These are phyloP conservation scores for Polytolypa hystricis DNA, from an alignment of 2,329 filamentous ascomycete genomes.

Conservation along the genomic window DNA sequence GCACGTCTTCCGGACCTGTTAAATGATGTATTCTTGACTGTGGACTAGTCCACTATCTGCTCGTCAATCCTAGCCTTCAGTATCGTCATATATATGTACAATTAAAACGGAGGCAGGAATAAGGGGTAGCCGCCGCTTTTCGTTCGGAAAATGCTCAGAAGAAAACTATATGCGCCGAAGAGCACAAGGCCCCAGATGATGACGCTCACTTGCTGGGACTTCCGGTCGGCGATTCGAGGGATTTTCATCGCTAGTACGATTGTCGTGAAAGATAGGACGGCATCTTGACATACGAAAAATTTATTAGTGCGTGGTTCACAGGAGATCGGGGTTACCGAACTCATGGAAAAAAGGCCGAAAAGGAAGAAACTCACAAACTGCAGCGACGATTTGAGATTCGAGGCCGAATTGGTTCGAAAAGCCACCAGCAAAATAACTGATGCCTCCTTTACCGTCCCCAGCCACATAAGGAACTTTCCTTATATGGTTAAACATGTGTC, in stretches of 20 bases:
- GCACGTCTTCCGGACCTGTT: too few relatives aligned
- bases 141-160: conserved; percentile 82
- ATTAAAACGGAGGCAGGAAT: conserved; percentile 78
- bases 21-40: too few relatives aligned
- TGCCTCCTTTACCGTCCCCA: conserved; percentile 71
- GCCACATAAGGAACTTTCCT: conserved; percentile 87
- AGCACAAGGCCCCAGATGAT: conserved; percentile 67
- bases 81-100: too few relatives aligned
- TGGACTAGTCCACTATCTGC: too few relatives aligned
- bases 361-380: conserved; percentile 61
- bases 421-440: conserved; percentile 80
- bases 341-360: conserved; percentile 14
- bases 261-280: conserved; percentile 73
- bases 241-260: conserved; percentile 89
- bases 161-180: conserved; percentile 80
- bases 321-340: conserved; percentile 1
- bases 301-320: neutral
- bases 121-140: conserved; percentile 97
- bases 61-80: too few relatives aligned
- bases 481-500: conserved; percentile 99
- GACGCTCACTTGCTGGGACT: conserved; percentile 69
- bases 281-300: conserved; percentile 45
- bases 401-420: conserved; percentile 92
- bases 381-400: conserved; percentile 90
- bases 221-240: conserved; percentile 69